These are phyloP conservation scores for Termitomyces sp. DNA, from an alignment of 1,284 basidiomycete genomes.

Conservation along the genomic window DNA sequence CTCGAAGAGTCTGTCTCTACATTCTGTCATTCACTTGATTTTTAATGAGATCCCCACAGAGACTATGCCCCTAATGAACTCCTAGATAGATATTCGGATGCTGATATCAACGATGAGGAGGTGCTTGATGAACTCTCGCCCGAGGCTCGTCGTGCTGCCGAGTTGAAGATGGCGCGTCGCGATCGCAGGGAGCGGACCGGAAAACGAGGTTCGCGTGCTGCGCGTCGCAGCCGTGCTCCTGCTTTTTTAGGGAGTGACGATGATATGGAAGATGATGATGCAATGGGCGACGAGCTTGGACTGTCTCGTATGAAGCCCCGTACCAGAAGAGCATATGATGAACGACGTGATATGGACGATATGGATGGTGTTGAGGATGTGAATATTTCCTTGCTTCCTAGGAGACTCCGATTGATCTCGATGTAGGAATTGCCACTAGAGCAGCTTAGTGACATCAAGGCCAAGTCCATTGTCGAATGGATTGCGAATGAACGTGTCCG, in stretches of 20 bases:
- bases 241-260: slow-evolving; percentile 76
- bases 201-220: slow-evolving; percentile 61
- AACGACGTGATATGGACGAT: slow-evolving; percentile 81
- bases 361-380: slow-evolving; percentile 81
- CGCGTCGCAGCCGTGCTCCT: slow-evolving; percentile 75
- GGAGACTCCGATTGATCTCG: slow-evolving; percentile 11
- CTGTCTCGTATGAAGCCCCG: slow-evolving; percentile 70
- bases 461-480: slow-evolving; percentile 96
- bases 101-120: slow-evolving; percentile 83
- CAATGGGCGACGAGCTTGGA: slow-evolving; percentile 50
- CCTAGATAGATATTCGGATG: slow-evolving; percentile 86
- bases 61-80: slow-evolving; percentile 84
- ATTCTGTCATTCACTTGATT: slow-evolving; percentile 1
- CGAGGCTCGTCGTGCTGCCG: slow-evolving; percentile 78
- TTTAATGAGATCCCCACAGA: slow-evolving; percentile 25
- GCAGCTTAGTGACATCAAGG: slow-evolving; percentile 96
- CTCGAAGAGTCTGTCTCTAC: slow-evolving; percentile 56
- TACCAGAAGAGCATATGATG: slow-evolving; percentile 84
- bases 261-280: slow-evolving; percentile 55
- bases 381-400: slow-evolving; percentile 22
- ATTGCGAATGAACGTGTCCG: slow-evolving; percentile 89
- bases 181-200: slow-evolving; percentile 75
- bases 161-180: slow-evolving; percentile 83
- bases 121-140: slow-evolving; percentile 72
- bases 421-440: slow-evolving; percentile 89